Evolutionary conservation across 208 protist species (phyloP), one percentile per base, ranked within the genome.

Genomic region (Leishmania turanica): DNA sequence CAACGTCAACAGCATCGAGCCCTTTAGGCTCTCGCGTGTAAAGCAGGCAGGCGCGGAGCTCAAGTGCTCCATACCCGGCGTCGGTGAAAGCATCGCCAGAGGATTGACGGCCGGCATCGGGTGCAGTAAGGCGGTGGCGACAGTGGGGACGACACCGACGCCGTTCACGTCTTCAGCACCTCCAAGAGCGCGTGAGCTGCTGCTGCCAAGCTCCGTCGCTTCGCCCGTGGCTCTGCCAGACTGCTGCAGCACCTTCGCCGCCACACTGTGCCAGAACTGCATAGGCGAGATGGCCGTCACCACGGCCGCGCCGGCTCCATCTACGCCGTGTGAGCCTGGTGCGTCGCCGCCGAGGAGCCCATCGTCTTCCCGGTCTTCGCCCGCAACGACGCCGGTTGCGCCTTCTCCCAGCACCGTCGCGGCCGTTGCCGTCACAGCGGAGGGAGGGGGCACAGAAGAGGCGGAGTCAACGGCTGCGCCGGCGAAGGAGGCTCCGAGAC

Each of bases 1-100:
- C 27, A 72, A n/a, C 42, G 78, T 78, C 58, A 86, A 53, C 64
- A 89, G 77, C 77, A 89, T 89, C n/a, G 86, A 89, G 24, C 83
- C 80, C 51, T 81, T 83, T 31, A 89, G 64, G 31, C 74, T 79
- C 13, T 83, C 79, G 37, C 11, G 51, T 9, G 53, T 64, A 42
- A 83, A 83, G 24, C 49, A 27, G 4, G 82, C 7, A n/a, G 7
- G 56, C 9, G 58, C 31, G 21, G 58, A 19, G 56, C 42, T 60
- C 65, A 69, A 54, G n/a, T 75, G 58, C 77, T 80, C 82, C 31
- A 82, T 9, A 3, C 65, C 73, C 11, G 62, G 78, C 47, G 53
- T 60, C 13, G 42, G n/a, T 1, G 77, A 68, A 65, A 84, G 54
- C 45, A 78, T 40, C 4, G 76, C 70, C 1, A 34, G 62, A 7